Base-by-base conservation (phyloP, 805 yeast species). In the Nakazawaea pomicola region DNA sequence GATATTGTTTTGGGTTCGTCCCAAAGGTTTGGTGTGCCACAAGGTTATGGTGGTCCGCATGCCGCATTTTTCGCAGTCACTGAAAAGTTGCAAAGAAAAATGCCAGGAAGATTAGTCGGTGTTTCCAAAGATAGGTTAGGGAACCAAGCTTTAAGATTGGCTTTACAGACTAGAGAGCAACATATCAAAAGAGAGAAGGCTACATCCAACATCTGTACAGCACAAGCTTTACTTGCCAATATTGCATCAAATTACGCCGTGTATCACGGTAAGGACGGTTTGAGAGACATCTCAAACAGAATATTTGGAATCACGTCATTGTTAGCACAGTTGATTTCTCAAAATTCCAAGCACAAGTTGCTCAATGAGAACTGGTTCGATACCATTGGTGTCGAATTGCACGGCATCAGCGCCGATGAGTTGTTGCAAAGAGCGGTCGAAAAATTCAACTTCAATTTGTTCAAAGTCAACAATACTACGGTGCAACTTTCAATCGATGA, bases 11-110 rank as follows among this genome's bases (percentile, higher is more conserved):
- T 93, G 33, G 99, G 99, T 36, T 78, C 89, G 7, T 75, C 97
- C 4, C 99, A 93, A 70, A 74, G 99, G 61, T 88, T 93, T 53
- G 99, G 99, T 55, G 97, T 91, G 29, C 98, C 99, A 41, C 76
- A 91, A 68, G 99, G 98, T 6, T 93, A 80, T 58, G 99, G 99
- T 56, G 99, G 99, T 16, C 99, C 99, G 3, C 99, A 93, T 61
- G 98, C 99, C 35, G 99, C 96, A 0, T 93, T 87, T 65, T 90
- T 93, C 53, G 87, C 98, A 7, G 95, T 91, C 30, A 72, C 78
- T n/a, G 77, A 80, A 45, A 73, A 78, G 42, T 72, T 83, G 52
- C 86, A 87, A 57, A 78, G 99, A 58, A 93, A 90, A 63, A 88
- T 93, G 61, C 99, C 99, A 2, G 99, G 99, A 33, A 77, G 99